Conservation (phyloP, 192 early-diverging fungal species). For the Backusella morwellensis region DNA sequence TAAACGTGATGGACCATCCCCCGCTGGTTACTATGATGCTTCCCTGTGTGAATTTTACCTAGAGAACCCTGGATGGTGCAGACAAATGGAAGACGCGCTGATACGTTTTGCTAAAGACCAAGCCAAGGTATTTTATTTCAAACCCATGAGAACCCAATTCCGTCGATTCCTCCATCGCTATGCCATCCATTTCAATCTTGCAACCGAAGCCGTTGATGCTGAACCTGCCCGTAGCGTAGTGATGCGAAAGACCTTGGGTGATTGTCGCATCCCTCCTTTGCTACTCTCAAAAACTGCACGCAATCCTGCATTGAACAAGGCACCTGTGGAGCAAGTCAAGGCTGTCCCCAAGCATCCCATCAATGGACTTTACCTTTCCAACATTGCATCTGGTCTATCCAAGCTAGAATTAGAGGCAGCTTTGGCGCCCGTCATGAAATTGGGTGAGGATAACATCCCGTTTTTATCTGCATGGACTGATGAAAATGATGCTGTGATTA, state of each 20-base stretch:
- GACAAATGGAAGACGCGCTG: constrained; percentile 64
- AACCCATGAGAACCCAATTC: constrained; percentile 60
- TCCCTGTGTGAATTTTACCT: constrained; percentile 68
- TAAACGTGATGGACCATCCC: constrained; percentile 25
- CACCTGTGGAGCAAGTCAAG: background rate
- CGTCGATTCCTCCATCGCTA: constrained; percentile 75
- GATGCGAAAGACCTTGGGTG: constrained; percentile 45
- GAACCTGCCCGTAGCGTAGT: constrained; percentile 73
- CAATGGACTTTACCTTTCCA: constrained; percentile 53
- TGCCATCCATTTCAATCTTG: constrained; percentile 66
- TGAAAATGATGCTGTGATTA: constrained; percentile 47
- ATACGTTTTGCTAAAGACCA: constrained; percentile 55
- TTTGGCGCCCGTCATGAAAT: constrained; percentile 12
- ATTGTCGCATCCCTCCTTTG: constrained; percentile 30
- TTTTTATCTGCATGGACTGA: constrained; percentile 47
- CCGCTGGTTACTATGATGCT: constrained; percentile 44
- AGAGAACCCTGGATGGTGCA: constrained; percentile 61
- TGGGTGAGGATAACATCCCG: background rate
- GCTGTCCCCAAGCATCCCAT: constrained; percentile 40
- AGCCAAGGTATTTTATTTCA: constrained; percentile 53
- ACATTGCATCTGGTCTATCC: constrained; percentile 47
- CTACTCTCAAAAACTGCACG: constrained; percentile 39
- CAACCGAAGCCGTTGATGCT: constrained; percentile 72
- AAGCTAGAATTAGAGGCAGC: constrained; percentile 41
- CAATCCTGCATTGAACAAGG: constrained; percentile 10